Conservation (phyloP, 2,329 filamentous ascomycete species). For the Nemania diffusa region DNA sequence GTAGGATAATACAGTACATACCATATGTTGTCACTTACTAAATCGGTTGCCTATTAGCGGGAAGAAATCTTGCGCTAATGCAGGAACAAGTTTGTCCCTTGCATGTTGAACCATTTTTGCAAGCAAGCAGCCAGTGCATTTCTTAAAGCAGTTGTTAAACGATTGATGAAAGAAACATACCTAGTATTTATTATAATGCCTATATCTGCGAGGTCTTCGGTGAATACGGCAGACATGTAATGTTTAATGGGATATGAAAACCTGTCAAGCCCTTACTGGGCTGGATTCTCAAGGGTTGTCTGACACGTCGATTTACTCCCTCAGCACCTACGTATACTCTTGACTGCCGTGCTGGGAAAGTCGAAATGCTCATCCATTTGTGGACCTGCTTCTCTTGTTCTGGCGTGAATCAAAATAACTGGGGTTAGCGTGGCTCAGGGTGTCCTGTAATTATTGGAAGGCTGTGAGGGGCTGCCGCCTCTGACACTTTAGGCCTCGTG, state of each 20-base stretch:
- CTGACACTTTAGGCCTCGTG: conserved; percentile 5
- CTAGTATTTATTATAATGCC: background rate
- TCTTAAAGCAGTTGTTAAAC: background rate
- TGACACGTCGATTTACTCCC: background rate
- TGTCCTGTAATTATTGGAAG: conserved; percentile 30
- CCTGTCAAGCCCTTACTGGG: background rate
- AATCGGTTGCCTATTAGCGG: conserved; percentile 4
- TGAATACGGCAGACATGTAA: background rate
- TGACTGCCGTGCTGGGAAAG: conserved; percentile 17
- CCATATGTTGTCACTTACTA: background rate
- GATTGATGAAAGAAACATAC: background rate
- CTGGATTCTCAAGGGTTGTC: background rate
- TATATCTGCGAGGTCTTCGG: background rate
- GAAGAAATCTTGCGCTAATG: conserved; percentile 43
- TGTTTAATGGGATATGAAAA: background rate
- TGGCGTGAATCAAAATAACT: conserved; percentile 26
- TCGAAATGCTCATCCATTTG: conserved; percentile 18
- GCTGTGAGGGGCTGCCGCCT: conserved; percentile 17
- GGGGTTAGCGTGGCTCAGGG: conserved; percentile 26
- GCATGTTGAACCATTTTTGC: conserved; percentile 14
- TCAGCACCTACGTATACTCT: background rate
- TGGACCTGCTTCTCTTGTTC: conserved; percentile 31
- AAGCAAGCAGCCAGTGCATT: background rate
- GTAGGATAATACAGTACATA: background rate
- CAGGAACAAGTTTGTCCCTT: conserved; percentile 44